Percentiles rank a stretch among this genome's conserved stretches.
Conservation (phyloP, 2,329 filamentous ascomycete species). For the Dothideomycetes sp. region DNA sequence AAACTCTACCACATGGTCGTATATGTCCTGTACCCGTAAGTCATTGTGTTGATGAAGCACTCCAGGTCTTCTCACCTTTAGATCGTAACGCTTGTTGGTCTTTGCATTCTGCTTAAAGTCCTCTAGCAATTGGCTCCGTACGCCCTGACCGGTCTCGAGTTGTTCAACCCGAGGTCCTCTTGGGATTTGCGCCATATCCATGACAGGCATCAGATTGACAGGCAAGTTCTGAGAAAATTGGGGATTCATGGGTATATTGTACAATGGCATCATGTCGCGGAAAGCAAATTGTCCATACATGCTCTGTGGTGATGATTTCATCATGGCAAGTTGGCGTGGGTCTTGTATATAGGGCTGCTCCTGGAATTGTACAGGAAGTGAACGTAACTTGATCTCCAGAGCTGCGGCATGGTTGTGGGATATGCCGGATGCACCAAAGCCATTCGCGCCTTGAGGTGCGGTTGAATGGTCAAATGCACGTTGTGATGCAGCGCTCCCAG, state of each 20-base stretch:
- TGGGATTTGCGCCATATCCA: slow-evolving; percentile 15
- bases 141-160: slow-evolving; percentile 23
- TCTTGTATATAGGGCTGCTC: background rate
- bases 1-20: slow-evolving; percentile 81
- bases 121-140: slow-evolving; percentile 63
- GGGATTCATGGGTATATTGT: slow-evolving; percentile 21
- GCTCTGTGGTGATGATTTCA: background rate
- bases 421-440: no score
- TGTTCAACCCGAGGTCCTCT: slow-evolving; percentile 2
- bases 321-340: background rate
- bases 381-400: background rate
- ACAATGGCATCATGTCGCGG: background rate
- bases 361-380: background rate
- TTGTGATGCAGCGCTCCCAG: background rate
- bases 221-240: slow-evolving; percentile 24
- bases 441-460: no score
- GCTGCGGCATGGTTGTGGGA: background rate
- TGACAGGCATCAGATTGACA: slow-evolving; percentile 25
- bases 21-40: slow-evolving; percentile 53
- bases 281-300: background rate
- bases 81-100: slow-evolving; percentile 62
- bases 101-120: slow-evolving; percentile 71
- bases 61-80: slow-evolving; percentile 46
- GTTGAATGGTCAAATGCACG: background rate
- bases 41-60: background rate